These are phyloP conservation scores for Lactarius indigo DNA, from an alignment of 768 basidiomycete species.

Conservation along the genomic window DNA sequence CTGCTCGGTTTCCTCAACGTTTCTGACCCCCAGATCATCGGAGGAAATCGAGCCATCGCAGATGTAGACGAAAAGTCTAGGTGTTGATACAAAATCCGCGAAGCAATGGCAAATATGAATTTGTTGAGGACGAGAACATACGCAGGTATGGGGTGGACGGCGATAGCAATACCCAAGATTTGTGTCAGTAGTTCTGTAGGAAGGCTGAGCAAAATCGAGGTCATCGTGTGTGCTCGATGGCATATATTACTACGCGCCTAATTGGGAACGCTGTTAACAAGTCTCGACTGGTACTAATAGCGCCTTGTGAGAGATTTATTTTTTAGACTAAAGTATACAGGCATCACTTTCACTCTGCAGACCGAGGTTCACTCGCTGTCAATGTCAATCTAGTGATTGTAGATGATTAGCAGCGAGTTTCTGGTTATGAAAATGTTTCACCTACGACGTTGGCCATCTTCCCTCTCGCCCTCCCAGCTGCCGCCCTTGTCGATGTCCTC, in stretches of 20 bases:
- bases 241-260: neutral
- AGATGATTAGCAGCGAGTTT: neutral
- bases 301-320: neutral
- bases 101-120: conserved; percentile 13
- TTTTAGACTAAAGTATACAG: neutral
- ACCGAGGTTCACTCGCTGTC: conserved; percentile 25
- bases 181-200: conserved; percentile 20
- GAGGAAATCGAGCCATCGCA: conserved; percentile 13
- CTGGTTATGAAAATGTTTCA: conserved; percentile 16
- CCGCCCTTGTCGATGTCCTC: conserved; percentile 55
- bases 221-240: neutral
- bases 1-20: conserved; percentile 8
- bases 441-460: conserved; percentile 51
- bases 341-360: neutral
- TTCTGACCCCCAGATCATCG: conserved; percentile 15
- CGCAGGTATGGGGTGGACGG: conserved; percentile 17
- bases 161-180: conserved; percentile 1
- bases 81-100: conserved; percentile 16
- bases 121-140: conserved; percentile 24
- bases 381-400: conserved; percentile 23
- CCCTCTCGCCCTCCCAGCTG: conserved; percentile 63
- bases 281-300: neutral
- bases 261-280: neutral
- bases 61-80: conserved; percentile 14
- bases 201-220: conserved; percentile 15